A percentile compares a stretch with the other conserved stretches of the same genome.
Conservation (phyloP, 192 early-diverging fungal species). For the Coemansia biformis region DNA sequence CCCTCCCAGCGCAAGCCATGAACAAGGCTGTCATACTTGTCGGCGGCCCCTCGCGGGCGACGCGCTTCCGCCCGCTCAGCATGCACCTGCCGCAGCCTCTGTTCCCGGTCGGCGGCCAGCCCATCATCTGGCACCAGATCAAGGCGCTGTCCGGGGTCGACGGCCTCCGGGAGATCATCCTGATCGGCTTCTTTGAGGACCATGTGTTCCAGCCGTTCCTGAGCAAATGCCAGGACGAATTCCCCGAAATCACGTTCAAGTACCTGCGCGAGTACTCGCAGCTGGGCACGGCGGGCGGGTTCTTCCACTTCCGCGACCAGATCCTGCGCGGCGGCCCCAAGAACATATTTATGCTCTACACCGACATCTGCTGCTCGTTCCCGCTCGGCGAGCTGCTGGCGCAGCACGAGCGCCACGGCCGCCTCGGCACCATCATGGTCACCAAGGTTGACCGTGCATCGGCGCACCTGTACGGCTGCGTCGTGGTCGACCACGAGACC, state of each 20-base stretch:
- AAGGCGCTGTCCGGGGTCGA: conserved; percentile 82
- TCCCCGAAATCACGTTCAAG: conserved; percentile 78
- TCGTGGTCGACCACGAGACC: conserved; percentile 85
- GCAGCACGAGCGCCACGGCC: conserved; percentile 77
- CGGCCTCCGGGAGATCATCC: conserved; percentile 86
- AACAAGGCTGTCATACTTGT: conserved; percentile 94
- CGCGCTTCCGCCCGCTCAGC: conserved; percentile 94
- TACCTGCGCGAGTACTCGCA: conserved; percentile 98
- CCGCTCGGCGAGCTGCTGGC: conserved; percentile 81
- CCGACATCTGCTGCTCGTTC: conserved; percentile 93
- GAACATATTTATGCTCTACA: conserved; percentile 93
- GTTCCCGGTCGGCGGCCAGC: conserved; percentile 93
- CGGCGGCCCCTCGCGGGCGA: conserved; percentile 94
- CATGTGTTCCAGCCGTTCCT: conserved; percentile 86
- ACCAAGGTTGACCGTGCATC: conserved; percentile 77
- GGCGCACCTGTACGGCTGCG: conserved; percentile 85
- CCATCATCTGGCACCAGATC: conserved; percentile 97
- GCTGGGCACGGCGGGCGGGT: conserved; percentile 92
- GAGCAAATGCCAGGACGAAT: conserved; percentile 79
- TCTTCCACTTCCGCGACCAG: conserved; percentile 99
- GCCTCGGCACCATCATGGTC: conserved; percentile 83
- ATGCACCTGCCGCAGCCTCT: conserved; percentile 96
- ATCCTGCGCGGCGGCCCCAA: conserved; percentile 86
- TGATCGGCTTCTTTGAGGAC: conserved; percentile 98
- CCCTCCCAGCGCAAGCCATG: conserved; percentile 9